Conservation (phyloP, 495 filamentous ascomycete genomes). For the Penicillium antarcticum region DNA sequence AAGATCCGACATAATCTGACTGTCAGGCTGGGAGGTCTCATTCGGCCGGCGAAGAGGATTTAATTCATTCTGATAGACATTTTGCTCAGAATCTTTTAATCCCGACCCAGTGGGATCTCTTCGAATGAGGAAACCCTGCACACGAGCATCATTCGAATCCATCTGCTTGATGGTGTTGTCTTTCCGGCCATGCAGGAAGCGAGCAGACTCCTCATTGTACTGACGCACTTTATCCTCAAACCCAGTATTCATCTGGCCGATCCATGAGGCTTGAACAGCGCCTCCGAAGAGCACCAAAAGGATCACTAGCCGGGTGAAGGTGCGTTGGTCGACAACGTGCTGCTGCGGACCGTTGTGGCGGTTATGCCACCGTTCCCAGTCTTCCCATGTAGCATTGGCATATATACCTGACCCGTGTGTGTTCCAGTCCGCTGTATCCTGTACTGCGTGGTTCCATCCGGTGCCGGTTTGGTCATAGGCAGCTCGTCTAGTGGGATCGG, state of each 20-base stretch:
- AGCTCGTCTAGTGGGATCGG: constrained; percentile 69
- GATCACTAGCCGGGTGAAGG: constrained; percentile 68
- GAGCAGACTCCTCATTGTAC: constrained; percentile 58
- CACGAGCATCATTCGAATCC: constrained; percentile 55
- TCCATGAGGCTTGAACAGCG: constrained; percentile 64
- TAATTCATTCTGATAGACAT: constrained; percentile 35
- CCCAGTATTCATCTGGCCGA: constrained; percentile 51
- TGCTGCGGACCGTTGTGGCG: constrained; percentile 56
- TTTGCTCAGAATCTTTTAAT: constrained; percentile 40
- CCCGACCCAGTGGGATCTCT: constrained; percentile 55
- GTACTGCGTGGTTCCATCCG: constrained; percentile 62
- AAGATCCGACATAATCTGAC: neutral
- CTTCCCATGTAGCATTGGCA: constrained; percentile 94
- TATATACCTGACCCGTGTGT: constrained; percentile 49
- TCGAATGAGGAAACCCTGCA: constrained; percentile 69
- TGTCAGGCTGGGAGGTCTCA: neutral
- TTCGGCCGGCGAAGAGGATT: constrained; percentile 15
- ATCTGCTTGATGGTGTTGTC: constrained; percentile 43
- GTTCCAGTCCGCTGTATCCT: constrained; percentile 18
- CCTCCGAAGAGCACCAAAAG: constrained; percentile 63
- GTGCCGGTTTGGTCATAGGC: constrained; percentile 79
- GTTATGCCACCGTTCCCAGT: constrained; percentile 89
- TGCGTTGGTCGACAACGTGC: constrained; percentile 64
- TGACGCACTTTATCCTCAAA: constrained; percentile 61
- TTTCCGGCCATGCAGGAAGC: constrained; percentile 56